Conservation (phyloP, 345 rosid genomes). For the Eucalyptus marginata region DNA sequence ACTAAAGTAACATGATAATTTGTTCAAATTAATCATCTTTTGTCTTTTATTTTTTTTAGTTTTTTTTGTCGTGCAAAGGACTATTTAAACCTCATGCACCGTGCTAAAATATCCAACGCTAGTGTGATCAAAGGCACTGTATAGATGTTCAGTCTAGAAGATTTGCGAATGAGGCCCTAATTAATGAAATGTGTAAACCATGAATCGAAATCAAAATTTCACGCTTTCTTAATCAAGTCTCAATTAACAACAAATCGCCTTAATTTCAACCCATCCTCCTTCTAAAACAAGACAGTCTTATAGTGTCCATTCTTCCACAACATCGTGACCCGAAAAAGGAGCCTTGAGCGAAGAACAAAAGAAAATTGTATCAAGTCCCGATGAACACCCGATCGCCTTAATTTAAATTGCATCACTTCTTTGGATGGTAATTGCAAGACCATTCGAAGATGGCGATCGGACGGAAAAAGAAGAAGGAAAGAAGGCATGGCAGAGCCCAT, state of each 20-base stretch:
- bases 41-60: neutral
- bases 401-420: neutral
- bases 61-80: accelerated
- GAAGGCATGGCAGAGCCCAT: too few relatives aligned
- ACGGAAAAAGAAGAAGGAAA: too few relatives aligned
- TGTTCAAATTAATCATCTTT: neutral
- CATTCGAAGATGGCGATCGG: neutral
- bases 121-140: too few relatives aligned
- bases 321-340: neutral
- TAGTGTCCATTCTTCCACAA: neutral
- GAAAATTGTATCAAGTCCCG: neutral
- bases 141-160: neutral
- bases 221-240: neutral
- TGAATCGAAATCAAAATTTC: neutral
- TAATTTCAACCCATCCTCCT: neutral
- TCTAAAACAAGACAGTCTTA: neutral
- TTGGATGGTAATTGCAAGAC: neutral
- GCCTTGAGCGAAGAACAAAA: neutral
- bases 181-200: accelerated
- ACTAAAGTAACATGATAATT: too few relatives aligned
- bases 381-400: neutral
- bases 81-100: neutral
- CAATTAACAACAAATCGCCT: neutral
- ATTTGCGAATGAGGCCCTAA: neutral
- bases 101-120: neutral